Evolutionary conservation across 495 filamentous ascomycete genomes (phyloP).

Genomic region (Trichoderma erinaceum): DNA sequence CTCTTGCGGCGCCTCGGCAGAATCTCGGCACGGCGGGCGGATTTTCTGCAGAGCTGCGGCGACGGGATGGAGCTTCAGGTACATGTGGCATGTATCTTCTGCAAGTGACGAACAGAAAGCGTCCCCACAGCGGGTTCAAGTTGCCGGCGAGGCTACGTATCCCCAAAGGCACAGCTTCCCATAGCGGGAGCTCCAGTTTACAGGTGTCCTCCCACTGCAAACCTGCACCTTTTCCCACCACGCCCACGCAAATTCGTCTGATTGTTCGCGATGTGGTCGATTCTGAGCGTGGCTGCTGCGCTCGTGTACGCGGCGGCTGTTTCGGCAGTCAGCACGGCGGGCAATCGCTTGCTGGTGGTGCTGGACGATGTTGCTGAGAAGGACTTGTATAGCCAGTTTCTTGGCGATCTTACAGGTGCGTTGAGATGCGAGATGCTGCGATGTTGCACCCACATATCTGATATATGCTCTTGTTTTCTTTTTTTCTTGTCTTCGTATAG

Average conservation of each 20-base stretch:
- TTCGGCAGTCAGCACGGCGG: slow-evolving; percentile 72
- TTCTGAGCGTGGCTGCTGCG: slow-evolving; percentile 61
- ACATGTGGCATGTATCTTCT: not conserved
- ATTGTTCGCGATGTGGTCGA: slow-evolving; percentile 59
- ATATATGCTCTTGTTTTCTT: no score
- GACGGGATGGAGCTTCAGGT: not conserved
- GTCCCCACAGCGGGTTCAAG: not conserved
- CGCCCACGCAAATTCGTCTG: slow-evolving; percentile 24
- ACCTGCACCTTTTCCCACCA: slow-evolving; percentile 22
- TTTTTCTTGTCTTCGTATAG: not conserved
- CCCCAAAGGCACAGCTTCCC: slow-evolving; percentile 11
- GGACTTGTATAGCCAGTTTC: slow-evolving; percentile 72
- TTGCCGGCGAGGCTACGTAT: slow-evolving; percentile 17
- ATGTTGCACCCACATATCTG: no score
- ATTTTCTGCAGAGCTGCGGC: no score
- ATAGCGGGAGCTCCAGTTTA: slow-evolving; percentile 3
- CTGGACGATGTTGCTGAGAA: slow-evolving; percentile 77
- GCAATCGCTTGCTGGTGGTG: slow-evolving; percentile 77
- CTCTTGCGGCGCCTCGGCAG: not conserved
- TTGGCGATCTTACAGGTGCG: slow-evolving; percentile 73
- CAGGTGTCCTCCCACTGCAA: slow-evolving; percentile 14
- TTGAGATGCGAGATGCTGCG: slow-evolving; percentile 14
- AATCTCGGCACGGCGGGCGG: not conserved
- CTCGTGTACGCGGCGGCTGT: slow-evolving; percentile 54
- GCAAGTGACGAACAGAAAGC: not conserved